Conservation (phyloP, 805 yeast genomes). For the Blastobotrys parvus region DNA sequence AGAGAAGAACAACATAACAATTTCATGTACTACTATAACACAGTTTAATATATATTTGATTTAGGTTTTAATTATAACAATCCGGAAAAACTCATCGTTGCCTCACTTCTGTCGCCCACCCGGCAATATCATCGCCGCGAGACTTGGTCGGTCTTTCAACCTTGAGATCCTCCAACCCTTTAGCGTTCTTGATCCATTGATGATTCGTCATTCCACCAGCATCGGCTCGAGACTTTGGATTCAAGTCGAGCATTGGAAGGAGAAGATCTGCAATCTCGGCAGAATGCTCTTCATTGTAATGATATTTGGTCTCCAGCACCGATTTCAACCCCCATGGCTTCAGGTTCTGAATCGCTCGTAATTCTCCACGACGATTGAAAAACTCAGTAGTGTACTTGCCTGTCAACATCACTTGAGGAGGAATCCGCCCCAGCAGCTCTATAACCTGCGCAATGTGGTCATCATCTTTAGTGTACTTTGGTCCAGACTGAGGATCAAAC, state of each 20-base stretch:
- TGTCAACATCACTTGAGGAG: constrained; percentile 47
- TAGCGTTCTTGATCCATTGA: constrained; percentile 70
- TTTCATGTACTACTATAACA: too few relatives aligned
- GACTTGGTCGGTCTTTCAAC: constrained; percentile 72
- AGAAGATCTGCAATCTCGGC: constrained; percentile 67
- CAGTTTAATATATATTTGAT: too few relatives aligned
- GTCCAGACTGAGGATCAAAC: constrained; percentile 67
- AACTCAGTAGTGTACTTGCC: constrained; percentile 55
- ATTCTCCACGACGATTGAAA: constrained; percentile 57
- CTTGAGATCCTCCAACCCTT: constrained; percentile 60
- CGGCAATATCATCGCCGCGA: constrained; percentile 80
- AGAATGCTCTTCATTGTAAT: constrained; percentile 60
- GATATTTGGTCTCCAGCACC: constrained; percentile 81
- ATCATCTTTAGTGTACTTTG: constrained; percentile 74
- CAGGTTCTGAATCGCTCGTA: constrained; percentile 70
- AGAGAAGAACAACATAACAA: too few relatives aligned
- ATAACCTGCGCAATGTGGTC: constrained; percentile 95
- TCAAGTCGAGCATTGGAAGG: constrained; percentile 70
- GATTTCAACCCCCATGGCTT: constrained; percentile 84
- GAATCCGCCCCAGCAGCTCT: constrained; percentile 68
- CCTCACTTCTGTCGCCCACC: constrained; percentile 72
- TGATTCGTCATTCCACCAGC: constrained; percentile 94
- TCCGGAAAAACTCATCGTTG: too few relatives aligned
- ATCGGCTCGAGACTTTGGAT: constrained; percentile 79
- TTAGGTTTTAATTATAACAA: too few relatives aligned